These are phyloP conservation scores for Fulvia fulva DNA, from an alignment of 2,329 filamentous ascomycete species.

Conservation along the genomic window DNA sequence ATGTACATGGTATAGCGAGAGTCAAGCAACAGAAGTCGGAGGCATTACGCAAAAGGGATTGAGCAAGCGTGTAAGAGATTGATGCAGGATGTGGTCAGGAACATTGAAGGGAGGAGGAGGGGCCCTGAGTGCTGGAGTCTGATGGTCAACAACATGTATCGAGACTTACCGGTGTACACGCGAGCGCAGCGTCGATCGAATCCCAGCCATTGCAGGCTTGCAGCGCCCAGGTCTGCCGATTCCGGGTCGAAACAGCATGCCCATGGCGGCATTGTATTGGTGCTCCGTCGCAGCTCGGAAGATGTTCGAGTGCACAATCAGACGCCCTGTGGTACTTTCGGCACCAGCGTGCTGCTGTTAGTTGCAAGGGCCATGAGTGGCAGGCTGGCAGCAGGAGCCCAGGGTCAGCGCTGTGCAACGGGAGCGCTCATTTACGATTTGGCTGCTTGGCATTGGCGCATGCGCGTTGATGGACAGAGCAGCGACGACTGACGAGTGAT, in stretches of 20 bases:
- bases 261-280: conserved; percentile 16
- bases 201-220: conserved; percentile 15
- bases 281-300: conserved; percentile 19
- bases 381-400: conserved; percentile 1
- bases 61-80: conserved; percentile 3
- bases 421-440: conserved; percentile 5
- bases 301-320: conserved; percentile 12
- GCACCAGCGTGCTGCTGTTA: conserved; percentile 12
- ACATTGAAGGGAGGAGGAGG: no score
- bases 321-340: conserved; percentile 20
- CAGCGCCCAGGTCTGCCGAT: conserved; percentile 11
- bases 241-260: conserved; percentile 11
- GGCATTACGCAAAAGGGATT: neutral
- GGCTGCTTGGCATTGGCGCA: conserved; percentile 4
- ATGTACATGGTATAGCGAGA: conserved; percentile 10
- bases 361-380: conserved; percentile 1
- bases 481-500: conserved; percentile 3
- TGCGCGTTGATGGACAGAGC: neutral
- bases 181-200: conserved; percentile 13
- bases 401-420: conserved; percentile 3
- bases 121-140: neutral
- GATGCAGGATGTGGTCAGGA: conserved; percentile 1
- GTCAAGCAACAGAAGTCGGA: neutral
- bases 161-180: conserved; percentile 20
- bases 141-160: conserved; percentile 6